A percentile compares a stretch with the other conserved stretches of the same genome.
These are phyloP conservation scores for Aspergillus proliferans DNA, from an alignment of 2,329 filamentous ascomycete genomes.

Conservation along the genomic window DNA sequence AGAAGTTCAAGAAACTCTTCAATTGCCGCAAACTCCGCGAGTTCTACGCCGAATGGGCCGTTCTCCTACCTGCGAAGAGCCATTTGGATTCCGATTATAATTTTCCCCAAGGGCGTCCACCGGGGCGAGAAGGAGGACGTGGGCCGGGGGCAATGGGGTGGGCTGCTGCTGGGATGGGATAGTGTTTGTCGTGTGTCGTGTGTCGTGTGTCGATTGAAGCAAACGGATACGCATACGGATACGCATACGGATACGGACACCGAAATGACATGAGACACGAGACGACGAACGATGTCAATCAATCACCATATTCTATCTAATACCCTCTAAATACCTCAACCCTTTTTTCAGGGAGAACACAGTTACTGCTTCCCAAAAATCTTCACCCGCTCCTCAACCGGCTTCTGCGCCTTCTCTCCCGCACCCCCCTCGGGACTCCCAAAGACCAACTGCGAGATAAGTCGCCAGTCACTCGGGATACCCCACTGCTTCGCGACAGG, in stretches of 20 bases:
- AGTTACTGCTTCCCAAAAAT: constrained; percentile 42
- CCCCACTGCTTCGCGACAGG: constrained; percentile 65
- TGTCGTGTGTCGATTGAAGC: too few relatives aligned
- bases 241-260: too few relatives aligned
- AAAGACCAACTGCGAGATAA: constrained; percentile 81
- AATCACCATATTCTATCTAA: too few relatives aligned
- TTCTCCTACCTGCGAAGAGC: constrained; percentile 15
- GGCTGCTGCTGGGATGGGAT: too few relatives aligned
- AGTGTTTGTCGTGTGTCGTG: too few relatives aligned
- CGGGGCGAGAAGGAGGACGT: too few relatives aligned
- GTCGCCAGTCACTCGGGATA: constrained; percentile 65
- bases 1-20: background rate
- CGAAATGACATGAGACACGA: too few relatives aligned
- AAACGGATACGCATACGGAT: too few relatives aligned
- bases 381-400: constrained; percentile 63
- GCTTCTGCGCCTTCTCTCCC: constrained; percentile 58
- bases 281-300: too few relatives aligned
- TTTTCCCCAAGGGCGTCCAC: constrained; percentile 6
- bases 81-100: constrained; percentile 13
- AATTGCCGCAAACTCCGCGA: background rate
- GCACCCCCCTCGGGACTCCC: constrained; percentile 53
- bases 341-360: too few relatives aligned
- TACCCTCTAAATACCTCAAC: too few relatives aligned
- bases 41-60: constrained; percentile 8
- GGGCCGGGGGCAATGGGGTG: too few relatives aligned